A percentile compares a stretch with the other conserved stretches of the same genome.
phyloP scores from a whole-genome alignment of 2,329 filamentous ascomycete genomes.

The Colletotrichum coccodes region DNA sequence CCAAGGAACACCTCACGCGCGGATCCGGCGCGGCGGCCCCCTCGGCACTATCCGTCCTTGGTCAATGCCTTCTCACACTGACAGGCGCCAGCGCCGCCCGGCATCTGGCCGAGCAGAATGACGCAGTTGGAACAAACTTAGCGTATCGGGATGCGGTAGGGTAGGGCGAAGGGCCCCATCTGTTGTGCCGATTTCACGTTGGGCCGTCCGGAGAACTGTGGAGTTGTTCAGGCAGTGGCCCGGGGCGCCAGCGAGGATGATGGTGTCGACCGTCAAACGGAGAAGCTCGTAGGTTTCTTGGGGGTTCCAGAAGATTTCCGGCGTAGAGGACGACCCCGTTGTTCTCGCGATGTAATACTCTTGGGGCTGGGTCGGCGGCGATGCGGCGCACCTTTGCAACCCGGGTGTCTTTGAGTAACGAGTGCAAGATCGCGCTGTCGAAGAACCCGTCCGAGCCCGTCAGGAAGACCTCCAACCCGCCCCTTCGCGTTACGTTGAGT shows the following conservation, averaged over 20 bases:
- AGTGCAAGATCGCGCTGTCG: conserved; percentile 31
- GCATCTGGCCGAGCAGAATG: background rate
- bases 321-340: conserved; percentile 17
- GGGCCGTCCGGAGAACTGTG: conserved; percentile 18
- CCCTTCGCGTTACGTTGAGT: background rate
- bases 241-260: conserved; percentile 29
- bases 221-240: conserved; percentile 33
- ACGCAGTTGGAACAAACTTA: conserved; percentile 23
- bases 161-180: conserved; percentile 28
- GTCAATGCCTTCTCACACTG: background rate
- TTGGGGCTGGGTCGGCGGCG: conserved; percentile 20
- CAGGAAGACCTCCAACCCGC: conserved; percentile 23
- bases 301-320: conserved; percentile 18
- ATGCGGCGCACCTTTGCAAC: conserved; percentile 32
- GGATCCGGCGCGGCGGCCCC: conserved; percentile 47
- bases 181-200: conserved; percentile 20
- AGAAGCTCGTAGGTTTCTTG: conserved; percentile 8
- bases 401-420: conserved; percentile 4
- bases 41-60: conserved; percentile 38
- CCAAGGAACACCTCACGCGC: conserved; percentile 44
- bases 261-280: conserved; percentile 14
- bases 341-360: background rate
- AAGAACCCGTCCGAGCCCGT: conserved; percentile 34
- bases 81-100: background rate
- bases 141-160: conserved; percentile 24